Base-by-base conservation (phyloP, 2,329 filamentous ascomycete species). In the Hypomyces perniciosus region DNA sequence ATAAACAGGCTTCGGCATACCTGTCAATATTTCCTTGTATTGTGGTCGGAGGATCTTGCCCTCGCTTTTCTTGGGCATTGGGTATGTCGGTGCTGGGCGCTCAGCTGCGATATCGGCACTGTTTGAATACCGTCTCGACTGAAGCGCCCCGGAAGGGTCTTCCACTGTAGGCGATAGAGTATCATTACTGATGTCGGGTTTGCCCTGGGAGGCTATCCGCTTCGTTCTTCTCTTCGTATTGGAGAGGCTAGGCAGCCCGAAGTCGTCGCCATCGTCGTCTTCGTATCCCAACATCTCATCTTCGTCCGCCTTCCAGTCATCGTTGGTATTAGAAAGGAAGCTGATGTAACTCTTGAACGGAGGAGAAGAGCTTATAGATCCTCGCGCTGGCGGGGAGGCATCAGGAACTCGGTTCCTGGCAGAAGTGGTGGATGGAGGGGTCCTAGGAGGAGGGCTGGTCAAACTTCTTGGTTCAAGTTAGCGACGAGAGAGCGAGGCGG, bases 21-120 rank as follows among this genome's bases (percentile, higher is more conserved):
- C 84, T 74, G 79, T 81, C 20, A 99, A 72, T 42, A 99, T 95
- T 55, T 99, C 93, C 70, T 99, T 96, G 69, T 97, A 99, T 68
- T 99, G 93, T 46, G 93, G 93, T 56, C 93, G 83, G 26, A 99
- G 74, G 53, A 97, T 97, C 75, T 99, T 99, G 29, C 90, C 92
- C 65, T 96, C 91, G 55, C 80, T 85, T 69, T 91, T 95, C 69
- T 91, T 92, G 3, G 91, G 83, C 61, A 88, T 85, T 29, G 92
- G 92, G 63, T 97, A 97, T 55, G 82, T 84, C 10, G 89, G 83
- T 37, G 86, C 76, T 27, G 88, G 89, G 55, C 92, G 81, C 70
- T 96, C 91, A 62, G 95, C 88, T 13, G 91, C 90, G 65, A 97
- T 96, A 67, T 97, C 92, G 56, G 88, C 88, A 69, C 91, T 96